phyloP scores from a whole-genome alignment of 768 basidiomycete genomes.

The Lactarius evosmus region DNA sequence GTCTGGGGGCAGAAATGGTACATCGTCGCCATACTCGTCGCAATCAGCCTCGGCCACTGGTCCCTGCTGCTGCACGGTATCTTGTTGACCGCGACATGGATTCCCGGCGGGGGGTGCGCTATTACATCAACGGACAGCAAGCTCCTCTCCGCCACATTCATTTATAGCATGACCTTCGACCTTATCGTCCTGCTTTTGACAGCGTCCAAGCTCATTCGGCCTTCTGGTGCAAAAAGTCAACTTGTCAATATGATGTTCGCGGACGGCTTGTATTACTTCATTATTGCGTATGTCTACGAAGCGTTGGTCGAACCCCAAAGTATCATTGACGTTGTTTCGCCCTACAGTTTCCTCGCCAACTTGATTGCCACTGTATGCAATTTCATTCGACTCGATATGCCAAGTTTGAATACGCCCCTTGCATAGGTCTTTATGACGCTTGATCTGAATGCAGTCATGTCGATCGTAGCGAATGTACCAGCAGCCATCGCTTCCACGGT shows the following conservation, averaged over 20 bases:
- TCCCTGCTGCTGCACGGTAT: constrained; percentile 66
- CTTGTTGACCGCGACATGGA: constrained; percentile 56
- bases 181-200: constrained; percentile 57
- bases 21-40: constrained; percentile 47
- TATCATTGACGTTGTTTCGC: constrained; percentile 28
- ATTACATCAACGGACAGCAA: constrained; percentile 60
- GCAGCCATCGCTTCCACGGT: constrained; percentile 39
- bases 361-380: constrained; percentile 38
- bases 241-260: constrained; percentile 64
- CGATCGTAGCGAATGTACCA: constrained; percentile 61
- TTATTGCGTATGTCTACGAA: constrained; percentile 56
- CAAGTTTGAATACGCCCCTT: constrained; percentile 23
- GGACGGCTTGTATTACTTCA: constrained; percentile 71
- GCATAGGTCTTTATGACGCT: constrained; percentile 64
- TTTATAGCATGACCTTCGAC: constrained; percentile 77
- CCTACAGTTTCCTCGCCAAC: constrained; percentile 40
- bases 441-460: constrained; percentile 65
- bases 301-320: constrained; percentile 26
- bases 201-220: constrained; percentile 51
- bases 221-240: constrained; percentile 38
- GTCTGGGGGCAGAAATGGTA: constrained; percentile 60
- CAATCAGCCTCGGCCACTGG: constrained; percentile 67
- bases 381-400: not conserved
- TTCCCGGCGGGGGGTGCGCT: constrained; percentile 48
- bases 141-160: constrained; percentile 65